These are phyloP conservation scores for Bjerkandera adusta DNA, from an alignment of 1,284 basidiomycete genomes.

Conservation along the genomic window DNA sequence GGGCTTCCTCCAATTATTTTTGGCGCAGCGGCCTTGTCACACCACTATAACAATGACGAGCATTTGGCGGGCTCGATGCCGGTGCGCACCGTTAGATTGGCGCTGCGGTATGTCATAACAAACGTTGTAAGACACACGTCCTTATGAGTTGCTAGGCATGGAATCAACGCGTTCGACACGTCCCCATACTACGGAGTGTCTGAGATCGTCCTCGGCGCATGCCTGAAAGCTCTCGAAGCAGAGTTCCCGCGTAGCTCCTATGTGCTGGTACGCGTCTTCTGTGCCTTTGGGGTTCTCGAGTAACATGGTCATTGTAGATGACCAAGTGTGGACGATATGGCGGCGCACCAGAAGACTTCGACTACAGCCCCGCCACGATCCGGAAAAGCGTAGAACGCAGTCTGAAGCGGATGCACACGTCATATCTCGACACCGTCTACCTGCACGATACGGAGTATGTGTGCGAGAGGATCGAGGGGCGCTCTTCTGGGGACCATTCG, in stretches of 20 bases:
- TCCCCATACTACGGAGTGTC: slow-evolving; percentile 88
- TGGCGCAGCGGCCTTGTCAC: slow-evolving; percentile 73
- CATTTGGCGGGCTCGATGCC: slow-evolving; percentile 60
- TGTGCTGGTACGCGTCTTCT: slow-evolving; percentile 51
- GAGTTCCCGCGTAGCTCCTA: slow-evolving; percentile 84
- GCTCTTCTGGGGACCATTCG: slow-evolving; percentile 51
- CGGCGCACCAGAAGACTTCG: slow-evolving; percentile 56
- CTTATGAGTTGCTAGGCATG: slow-evolving; percentile 56
- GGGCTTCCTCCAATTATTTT: slow-evolving; percentile 55
- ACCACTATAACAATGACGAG: slow-evolving; percentile 69
- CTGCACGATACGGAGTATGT: slow-evolving; percentile 95
- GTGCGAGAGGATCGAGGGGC: slow-evolving; percentile 51
- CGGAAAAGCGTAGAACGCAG: slow-evolving; percentile 71
- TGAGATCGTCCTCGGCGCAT: slow-evolving; percentile 84
- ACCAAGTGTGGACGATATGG: slow-evolving; percentile 96
- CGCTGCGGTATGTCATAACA: slow-evolving; percentile 56
- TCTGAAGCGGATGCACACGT: slow-evolving; percentile 73
- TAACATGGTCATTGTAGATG: slow-evolving; percentile 45
- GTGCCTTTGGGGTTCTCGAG: background rate
- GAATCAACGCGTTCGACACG: slow-evolving; percentile 90
- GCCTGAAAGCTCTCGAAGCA: slow-evolving; percentile 56
- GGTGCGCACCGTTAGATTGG: slow-evolving; percentile 73
- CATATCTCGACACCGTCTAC: slow-evolving; percentile 85
- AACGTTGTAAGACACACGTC: background rate
- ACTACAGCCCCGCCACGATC: slow-evolving; percentile 76